phyloP scores from a whole-genome alignment of 371 early-diverging fungal species.

The Blakeslea trispora region DNA sequence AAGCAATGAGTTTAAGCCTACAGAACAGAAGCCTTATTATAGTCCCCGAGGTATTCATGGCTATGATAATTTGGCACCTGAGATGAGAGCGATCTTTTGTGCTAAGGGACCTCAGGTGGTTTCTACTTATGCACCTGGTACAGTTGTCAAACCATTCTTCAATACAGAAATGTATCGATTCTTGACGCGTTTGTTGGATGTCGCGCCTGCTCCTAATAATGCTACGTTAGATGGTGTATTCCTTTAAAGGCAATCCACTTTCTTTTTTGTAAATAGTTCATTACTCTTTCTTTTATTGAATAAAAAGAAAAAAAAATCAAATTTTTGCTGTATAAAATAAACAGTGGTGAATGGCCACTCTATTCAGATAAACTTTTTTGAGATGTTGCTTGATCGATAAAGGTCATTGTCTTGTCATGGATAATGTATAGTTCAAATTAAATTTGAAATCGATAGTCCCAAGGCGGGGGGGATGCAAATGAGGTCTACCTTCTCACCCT shows the following conservation, averaged over 20 bases:
- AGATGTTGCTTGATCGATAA: no score
- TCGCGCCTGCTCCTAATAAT: conserved; percentile 38
- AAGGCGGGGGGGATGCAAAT: no score
- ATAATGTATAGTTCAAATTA: no score
- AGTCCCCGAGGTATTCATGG: conserved; percentile 75
- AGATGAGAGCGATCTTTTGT: conserved; percentile 87
- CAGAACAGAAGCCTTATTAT: conserved; percentile 1
- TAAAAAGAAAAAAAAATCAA: no score
- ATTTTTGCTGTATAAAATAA: no score
- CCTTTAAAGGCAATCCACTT: no score
- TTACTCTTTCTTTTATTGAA: no score
- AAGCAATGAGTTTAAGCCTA: conserved; percentile 10
- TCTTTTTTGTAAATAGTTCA: not conserved
- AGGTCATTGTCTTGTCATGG: no score
- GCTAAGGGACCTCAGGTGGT: conserved; percentile 76
- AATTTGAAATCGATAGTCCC: no score
- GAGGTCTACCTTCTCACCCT: no score
- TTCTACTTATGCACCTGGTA: conserved; percentile 8
- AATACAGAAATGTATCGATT: conserved; percentile 45
- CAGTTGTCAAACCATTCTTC: conserved; percentile 30
- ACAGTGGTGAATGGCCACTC: no score
- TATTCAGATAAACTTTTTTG: no score
- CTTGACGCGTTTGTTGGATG: conserved; percentile 29
- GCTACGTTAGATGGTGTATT: conserved; percentile 25
- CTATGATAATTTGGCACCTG: conserved; percentile 71